Evolutionary conservation across 2,329 filamentous ascomycete species (phyloP).

Genomic region (Penicillium griseofulvum): DNA sequence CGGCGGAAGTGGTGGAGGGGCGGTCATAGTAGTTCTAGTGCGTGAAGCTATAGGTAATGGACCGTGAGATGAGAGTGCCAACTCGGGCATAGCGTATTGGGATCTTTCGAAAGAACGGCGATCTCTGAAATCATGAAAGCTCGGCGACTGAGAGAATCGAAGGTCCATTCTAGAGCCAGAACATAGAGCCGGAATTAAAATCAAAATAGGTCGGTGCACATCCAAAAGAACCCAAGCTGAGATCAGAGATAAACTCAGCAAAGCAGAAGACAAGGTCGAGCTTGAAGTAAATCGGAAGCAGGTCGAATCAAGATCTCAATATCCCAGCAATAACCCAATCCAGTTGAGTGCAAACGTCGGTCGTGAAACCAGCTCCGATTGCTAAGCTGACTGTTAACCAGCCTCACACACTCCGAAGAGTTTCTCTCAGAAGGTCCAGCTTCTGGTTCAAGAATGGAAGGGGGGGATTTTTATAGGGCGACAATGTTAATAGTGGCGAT

Average conservation of each 20-base stretch:
- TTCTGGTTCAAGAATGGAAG: slow-evolving; percentile 14
- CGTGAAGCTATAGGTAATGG: slow-evolving; percentile 64
- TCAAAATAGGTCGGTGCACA: slow-evolving; percentile 5
- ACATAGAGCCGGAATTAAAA: slow-evolving; percentile 11
- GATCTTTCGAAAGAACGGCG: slow-evolving; percentile 37
- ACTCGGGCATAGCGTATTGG: slow-evolving; percentile 42
- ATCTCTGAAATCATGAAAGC: slow-evolving; percentile 41
- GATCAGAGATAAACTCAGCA: slow-evolving; percentile 4
- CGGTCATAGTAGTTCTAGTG: slow-evolving; percentile 47
- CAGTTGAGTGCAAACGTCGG: slow-evolving; percentile 24
- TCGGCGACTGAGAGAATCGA: slow-evolving; percentile 40
- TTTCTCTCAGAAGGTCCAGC: slow-evolving; percentile 20
- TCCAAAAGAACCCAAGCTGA: slow-evolving; percentile 13
- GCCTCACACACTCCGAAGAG: slow-evolving; percentile 9
- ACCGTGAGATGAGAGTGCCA: slow-evolving; percentile 45
- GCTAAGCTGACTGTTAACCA: slow-evolving; percentile 16
- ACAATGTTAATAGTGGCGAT: neutral
- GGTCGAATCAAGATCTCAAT: slow-evolving; percentile 18
- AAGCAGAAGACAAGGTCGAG: slow-evolving; percentile 10
- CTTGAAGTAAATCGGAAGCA: slow-evolving; percentile 11
- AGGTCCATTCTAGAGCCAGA: slow-evolving; percentile 45
- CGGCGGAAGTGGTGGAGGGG: slow-evolving; percentile 65
- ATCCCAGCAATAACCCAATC: slow-evolving; percentile 24
- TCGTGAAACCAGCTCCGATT: slow-evolving; percentile 23
- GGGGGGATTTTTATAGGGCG: slow-evolving; percentile 6